Conservation (phyloP, 352 stramenopile genomes). For the Globisporangium apiculatum region DNA sequence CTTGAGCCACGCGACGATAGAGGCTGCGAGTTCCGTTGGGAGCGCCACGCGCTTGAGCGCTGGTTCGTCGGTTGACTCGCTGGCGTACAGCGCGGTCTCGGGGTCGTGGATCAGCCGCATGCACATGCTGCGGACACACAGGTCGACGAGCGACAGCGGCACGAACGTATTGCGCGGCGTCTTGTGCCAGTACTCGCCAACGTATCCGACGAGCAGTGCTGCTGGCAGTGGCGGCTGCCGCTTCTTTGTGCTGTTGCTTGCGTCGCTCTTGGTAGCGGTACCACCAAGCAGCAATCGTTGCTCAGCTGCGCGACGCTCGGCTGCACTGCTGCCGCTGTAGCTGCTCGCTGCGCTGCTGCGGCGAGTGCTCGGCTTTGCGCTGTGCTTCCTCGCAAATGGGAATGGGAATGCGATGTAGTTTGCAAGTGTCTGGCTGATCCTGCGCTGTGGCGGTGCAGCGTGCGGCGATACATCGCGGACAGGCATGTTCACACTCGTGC, state of each 20-base stretch:
- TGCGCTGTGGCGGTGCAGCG: slow-evolving; percentile 9
- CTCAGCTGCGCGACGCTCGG: slow-evolving; percentile 2
- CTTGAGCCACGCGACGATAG: slow-evolving; percentile 46
- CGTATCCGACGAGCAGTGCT: slow-evolving; percentile 15
- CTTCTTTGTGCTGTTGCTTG: slow-evolving; percentile 1
- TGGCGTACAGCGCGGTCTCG: slow-evolving; percentile 6
- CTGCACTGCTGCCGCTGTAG: slow-evolving; percentile 1
- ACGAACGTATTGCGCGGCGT: slow-evolving; percentile 27
- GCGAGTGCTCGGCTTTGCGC: slow-evolving; percentile 9
- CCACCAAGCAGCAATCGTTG: background rate
- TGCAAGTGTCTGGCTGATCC: slow-evolving; percentile 47
- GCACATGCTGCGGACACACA: slow-evolving; percentile 45
- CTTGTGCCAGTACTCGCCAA: slow-evolving; percentile 48
- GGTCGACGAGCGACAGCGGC: slow-evolving; percentile 50
- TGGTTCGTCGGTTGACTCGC: background rate
- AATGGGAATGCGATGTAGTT: slow-evolving; percentile 80
- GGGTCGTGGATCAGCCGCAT: slow-evolving; percentile 33
- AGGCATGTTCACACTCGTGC: background rate
- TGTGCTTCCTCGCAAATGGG: slow-evolving; percentile 47
- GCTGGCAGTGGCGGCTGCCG: slow-evolving; percentile 6
- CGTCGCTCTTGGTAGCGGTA: background rate
- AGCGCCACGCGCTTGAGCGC: slow-evolving; percentile 11
- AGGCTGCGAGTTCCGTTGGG: slow-evolving; percentile 33
- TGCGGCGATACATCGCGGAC: background rate
- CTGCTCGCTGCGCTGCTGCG: slow-evolving; percentile 2